Conservation (phyloP, 257 asterid genomes). For the Echium plantagineum region DNA sequence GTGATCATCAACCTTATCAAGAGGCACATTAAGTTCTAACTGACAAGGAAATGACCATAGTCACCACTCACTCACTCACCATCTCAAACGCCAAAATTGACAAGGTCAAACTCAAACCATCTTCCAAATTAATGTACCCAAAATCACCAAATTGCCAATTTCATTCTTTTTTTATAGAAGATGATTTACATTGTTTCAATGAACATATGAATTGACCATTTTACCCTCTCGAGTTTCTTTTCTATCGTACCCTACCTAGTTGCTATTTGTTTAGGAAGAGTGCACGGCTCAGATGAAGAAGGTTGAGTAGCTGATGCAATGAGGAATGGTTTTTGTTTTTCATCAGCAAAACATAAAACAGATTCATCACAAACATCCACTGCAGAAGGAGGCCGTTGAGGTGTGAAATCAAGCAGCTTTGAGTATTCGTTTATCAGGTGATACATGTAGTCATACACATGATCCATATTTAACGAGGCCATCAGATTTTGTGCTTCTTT, state of each 20-base stretch:
- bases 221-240: background rate
- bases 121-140: background rate
- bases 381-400: constrained; percentile 36
- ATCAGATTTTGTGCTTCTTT: constrained; percentile 48
- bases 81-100: background rate
- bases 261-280: constrained; percentile 17
- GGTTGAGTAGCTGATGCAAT: constrained; percentile 26
- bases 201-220: background rate
- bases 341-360: constrained; percentile 51
- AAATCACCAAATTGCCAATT: too few species aligned
- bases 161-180: too few species aligned
- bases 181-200: too few species aligned
- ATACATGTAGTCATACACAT: constrained; percentile 63
- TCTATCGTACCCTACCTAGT: background rate
- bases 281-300: constrained; percentile 36
- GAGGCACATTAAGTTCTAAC: too few species aligned
- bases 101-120: background rate
- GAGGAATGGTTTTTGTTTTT: constrained; percentile 36
- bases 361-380: constrained; percentile 36
- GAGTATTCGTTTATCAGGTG: constrained; percentile 45
- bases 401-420: constrained; percentile 42
- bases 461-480: constrained; percentile 44
- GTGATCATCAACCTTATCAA: too few species aligned
- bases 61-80: background rate
- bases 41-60: background rate